Evolutionary conservation across 257 asterid species (phyloP).

Genomic region (Orobanche coerulescens): DNA sequence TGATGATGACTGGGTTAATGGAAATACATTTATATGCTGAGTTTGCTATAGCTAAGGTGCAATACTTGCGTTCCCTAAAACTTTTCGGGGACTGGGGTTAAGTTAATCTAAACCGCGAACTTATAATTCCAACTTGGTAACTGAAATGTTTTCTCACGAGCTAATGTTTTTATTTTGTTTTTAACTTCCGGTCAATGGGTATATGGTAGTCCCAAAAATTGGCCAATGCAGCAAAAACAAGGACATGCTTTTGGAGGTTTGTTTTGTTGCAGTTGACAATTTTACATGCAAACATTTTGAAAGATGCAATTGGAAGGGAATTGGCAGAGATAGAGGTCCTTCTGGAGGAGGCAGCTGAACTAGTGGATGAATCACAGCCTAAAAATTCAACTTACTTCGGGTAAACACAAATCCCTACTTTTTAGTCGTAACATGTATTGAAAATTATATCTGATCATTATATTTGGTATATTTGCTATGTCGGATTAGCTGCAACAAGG

Average conservation of each 20-base stretch:
- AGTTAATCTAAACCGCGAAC: background rate
- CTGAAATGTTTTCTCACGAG: background rate
- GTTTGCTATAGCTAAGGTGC: background rate
- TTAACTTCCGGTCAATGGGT: constrained; percentile 25
- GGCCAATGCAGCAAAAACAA: constrained; percentile 75
- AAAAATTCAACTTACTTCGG: constrained; percentile 93
- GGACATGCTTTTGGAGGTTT: constrained; percentile 85
- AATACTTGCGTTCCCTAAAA: background rate
- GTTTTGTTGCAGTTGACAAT: constrained; percentile 76
- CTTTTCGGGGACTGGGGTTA: background rate
- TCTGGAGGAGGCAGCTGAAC: constrained; percentile 98
- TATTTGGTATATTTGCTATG: background rate
- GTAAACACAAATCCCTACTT: constrained; percentile 28
- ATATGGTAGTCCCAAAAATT: constrained; percentile 74
- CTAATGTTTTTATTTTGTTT: constrained; percentile 13
- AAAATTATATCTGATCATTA: constrained; percentile 2
- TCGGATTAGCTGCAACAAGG: too few relatives aligned
- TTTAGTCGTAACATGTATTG: constrained; percentile 7
- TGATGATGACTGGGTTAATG: background rate
- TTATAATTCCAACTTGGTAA: constrained; percentile 13
- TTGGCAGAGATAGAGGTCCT: constrained; percentile 85
- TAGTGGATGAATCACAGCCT: constrained; percentile 74
- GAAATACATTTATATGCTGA: background rate
- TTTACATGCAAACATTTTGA: constrained; percentile 56
- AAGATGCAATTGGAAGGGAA: constrained; percentile 63